Evolutionary conservation across 2,329 filamentous ascomycete genomes (phyloP).

Genomic region (Xylariales sp.): DNA sequence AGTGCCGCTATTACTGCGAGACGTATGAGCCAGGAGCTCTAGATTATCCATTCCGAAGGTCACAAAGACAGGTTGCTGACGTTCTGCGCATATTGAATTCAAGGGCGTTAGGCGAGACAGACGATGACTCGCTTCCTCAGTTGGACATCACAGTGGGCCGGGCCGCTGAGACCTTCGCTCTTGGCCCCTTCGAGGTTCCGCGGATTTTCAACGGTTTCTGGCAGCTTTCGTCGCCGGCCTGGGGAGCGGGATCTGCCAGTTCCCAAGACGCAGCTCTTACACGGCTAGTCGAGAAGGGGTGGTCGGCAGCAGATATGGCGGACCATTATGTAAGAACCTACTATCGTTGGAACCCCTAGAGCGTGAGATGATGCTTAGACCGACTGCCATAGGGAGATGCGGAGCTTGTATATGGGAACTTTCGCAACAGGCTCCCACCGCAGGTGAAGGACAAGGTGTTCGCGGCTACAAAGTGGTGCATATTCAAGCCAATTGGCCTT

Average conservation of each 20-base stretch:
- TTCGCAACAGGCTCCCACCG: constrained; percentile 45
- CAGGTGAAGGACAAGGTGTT: constrained; percentile 42
- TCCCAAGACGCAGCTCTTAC: constrained; percentile 46
- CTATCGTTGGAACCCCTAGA: background rate
- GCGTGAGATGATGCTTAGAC: constrained; percentile 11
- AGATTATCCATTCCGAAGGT: constrained; percentile 45
- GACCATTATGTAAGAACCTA: constrained; percentile 51
- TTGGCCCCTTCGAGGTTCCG: constrained; percentile 43
- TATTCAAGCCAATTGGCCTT: constrained; percentile 46
- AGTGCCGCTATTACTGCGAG: constrained; percentile 45
- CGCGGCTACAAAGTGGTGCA: constrained; percentile 53
- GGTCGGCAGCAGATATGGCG: constrained; percentile 52
- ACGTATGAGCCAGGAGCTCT: constrained; percentile 25
- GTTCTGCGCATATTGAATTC: constrained; percentile 44
- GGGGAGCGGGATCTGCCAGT: constrained; percentile 45
- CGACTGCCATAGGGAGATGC: constrained; percentile 47
- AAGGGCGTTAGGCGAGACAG: background rate
- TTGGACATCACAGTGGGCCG: constrained; percentile 2
- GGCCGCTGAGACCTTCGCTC: constrained; percentile 38
- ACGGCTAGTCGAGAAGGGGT: constrained; percentile 43
- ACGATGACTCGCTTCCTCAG: background rate
- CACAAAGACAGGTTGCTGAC: constrained; percentile 51
- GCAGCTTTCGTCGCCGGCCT: constrained; percentile 49
- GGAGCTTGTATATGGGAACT: constrained; percentile 51
- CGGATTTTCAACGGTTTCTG: constrained; percentile 48